Evolutionary conservation across 2,329 filamentous ascomycete species (phyloP).

Genomic region (Cordyceps cicadae): DNA sequence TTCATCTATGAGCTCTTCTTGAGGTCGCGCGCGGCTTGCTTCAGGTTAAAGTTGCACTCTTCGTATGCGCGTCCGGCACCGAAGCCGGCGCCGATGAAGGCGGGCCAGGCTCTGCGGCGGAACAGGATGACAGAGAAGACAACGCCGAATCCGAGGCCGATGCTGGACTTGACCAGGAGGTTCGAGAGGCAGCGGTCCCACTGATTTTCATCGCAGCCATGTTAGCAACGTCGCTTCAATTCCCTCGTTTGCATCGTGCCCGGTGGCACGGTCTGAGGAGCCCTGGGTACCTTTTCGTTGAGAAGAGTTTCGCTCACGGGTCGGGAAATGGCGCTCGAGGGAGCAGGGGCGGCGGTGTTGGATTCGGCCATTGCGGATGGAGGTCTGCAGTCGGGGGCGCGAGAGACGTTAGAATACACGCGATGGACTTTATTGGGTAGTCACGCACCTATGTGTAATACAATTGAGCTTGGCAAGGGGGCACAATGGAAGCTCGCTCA

Average conservation of each 20-base stretch:
- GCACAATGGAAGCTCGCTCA: slow-evolving; percentile 1
- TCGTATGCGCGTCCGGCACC: slow-evolving; percentile 95
- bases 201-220: slow-evolving; percentile 38
- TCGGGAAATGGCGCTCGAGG: slow-evolving; percentile 60
- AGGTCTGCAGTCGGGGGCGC: background rate
- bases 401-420: slow-evolving; percentile 1
- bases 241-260: background rate
- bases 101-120: slow-evolving; percentile 96
- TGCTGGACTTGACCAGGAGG: slow-evolving; percentile 89
- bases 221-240: slow-evolving; percentile 14
- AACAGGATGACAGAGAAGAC: slow-evolving; percentile 98
- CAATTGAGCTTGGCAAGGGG: slow-evolving; percentile 2
- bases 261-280: background rate
- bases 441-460: slow-evolving; percentile 2
- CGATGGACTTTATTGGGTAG: background rate
- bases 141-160: slow-evolving; percentile 94
- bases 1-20: slow-evolving; percentile 37
- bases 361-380: slow-evolving; percentile 43
- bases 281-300: slow-evolving; percentile 75
- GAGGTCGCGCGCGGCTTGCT: slow-evolving; percentile 51
- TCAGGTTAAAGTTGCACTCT: slow-evolving; percentile 82
- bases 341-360: slow-evolving; percentile 37
- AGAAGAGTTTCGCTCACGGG: slow-evolving; percentile 96
- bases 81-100: slow-evolving; percentile 83
- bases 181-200: slow-evolving; percentile 99